Evolutionary conservation across 352 stramenopile species (phyloP).

Genomic region (Globisporangium uncinulatum): DNA sequence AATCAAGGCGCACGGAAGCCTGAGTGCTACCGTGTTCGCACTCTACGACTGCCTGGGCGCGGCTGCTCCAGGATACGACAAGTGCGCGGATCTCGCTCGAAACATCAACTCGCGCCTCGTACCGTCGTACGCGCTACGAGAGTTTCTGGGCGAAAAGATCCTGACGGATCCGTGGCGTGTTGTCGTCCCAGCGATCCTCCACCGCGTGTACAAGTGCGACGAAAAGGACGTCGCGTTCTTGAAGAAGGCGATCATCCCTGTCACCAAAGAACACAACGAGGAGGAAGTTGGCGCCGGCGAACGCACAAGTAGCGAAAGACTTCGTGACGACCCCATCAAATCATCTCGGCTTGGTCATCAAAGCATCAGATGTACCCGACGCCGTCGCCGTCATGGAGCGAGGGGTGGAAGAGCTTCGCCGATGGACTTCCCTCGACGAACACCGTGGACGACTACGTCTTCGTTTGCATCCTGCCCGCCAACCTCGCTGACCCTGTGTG

Average conservation of each 20-base stretch:
- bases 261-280: no score
- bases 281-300: background rate
- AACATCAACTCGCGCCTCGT: background rate
- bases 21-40: background rate
- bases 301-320: constrained; percentile 3
- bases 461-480: constrained; percentile 17
- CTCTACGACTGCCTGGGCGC: background rate
- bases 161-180: background rate
- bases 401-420: constrained; percentile 1
- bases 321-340: constrained; percentile 7
- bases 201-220: constrained; percentile 1
- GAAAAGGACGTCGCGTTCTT: constrained; percentile 3
- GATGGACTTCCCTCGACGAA: constrained; percentile 10
- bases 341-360: constrained; percentile 20
- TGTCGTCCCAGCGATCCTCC: constrained; percentile 7
- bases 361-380: constrained; percentile 21
- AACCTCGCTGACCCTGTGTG: constrained; percentile 13
- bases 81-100: background rate
- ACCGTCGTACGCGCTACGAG: background rate
- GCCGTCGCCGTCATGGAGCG: constrained; percentile 16
- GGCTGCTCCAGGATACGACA: background rate
- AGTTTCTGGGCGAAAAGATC: background rate
- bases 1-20: constrained; percentile 3
- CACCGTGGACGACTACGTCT: background rate
- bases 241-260: background rate